Percentiles rank a stretch among this genome's conserved stretches.
These are phyloP conservation scores for Paramyrothecium roridum DNA, from an alignment of 2,329 filamentous ascomycete species.

Conservation along the genomic window DNA sequence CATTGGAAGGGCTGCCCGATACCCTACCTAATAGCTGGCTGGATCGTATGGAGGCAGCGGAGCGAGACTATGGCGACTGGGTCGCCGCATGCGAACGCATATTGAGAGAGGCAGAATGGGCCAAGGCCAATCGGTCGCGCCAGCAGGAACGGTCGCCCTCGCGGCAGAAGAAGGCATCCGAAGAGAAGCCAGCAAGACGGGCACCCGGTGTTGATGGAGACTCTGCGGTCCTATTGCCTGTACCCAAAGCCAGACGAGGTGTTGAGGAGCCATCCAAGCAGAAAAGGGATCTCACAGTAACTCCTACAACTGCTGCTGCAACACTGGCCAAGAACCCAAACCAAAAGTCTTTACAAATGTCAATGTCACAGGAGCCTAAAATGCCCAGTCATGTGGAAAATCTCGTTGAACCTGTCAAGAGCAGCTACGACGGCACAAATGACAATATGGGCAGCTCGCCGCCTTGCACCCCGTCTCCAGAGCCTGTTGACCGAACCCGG, in stretches of 20 bases:
- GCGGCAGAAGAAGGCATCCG: not conserved
- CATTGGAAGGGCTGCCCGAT: conserved; percentile 78
- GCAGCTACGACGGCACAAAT: no score
- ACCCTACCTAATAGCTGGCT: conserved; percentile 85
- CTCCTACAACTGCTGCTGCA: not conserved
- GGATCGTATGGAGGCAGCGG: conserved; percentile 77
- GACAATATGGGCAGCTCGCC: not conserved
- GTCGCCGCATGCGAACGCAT: conserved; percentile 71
- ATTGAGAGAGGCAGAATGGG: conserved; percentile 65
- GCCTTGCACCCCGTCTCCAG: not conserved
- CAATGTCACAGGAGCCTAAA: no score
- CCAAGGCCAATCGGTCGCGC: conserved; percentile 11
- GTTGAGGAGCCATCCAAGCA: conserved; percentile 3
- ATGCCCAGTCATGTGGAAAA: no score
- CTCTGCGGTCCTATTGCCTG: not conserved
- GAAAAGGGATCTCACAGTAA: not conserved
- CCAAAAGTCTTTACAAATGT: no score
- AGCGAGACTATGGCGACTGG: conserved; percentile 78
- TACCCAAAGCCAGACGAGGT: not conserved
- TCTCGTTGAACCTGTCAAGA: no score
- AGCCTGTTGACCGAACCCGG: not conserved
- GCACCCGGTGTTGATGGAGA: not conserved
- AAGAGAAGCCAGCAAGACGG: not conserved
- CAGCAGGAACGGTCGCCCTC: conserved; percentile 14
- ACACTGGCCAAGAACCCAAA: no score